phyloP scores from a whole-genome alignment of 768 basidiomycete genomes.

The Suillus americanus region DNA sequence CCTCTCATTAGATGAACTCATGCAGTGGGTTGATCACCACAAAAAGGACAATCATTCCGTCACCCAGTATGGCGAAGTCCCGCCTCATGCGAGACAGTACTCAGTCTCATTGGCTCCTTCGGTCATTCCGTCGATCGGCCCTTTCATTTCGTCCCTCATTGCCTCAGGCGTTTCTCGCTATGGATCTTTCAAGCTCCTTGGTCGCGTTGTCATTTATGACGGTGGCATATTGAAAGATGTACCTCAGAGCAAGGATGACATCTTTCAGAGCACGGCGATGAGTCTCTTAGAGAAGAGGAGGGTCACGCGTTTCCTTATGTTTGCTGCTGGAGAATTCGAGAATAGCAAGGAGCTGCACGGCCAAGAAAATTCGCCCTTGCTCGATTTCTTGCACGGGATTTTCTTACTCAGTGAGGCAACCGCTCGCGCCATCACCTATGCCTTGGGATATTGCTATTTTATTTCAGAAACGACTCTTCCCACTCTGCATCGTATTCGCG shows the following conservation, averaged over 20 bases:
- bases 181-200: conserved; percentile 85
- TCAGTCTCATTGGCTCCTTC: conserved; percentile 84
- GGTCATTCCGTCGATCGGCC: conserved; percentile 76
- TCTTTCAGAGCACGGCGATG: conserved; percentile 84
- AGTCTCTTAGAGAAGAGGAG: conserved; percentile 82
- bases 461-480: conserved; percentile 62
- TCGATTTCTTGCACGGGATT: conserved; percentile 57
- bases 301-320: conserved; percentile 89
- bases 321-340: conserved; percentile 77
- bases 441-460: conserved; percentile 69
- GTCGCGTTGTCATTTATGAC: conserved; percentile 62
- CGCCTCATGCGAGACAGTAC: conserved; percentile 70
- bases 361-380: conserved; percentile 55
- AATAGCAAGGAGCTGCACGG: conserved; percentile 55
- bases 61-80: conserved; percentile 41
- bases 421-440: conserved; percentile 65
- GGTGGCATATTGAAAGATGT: conserved; percentile 56
- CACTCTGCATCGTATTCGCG: conserved; percentile 67
- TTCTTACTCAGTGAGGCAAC: conserved; percentile 65
- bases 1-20: conserved; percentile 77
- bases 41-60: conserved; percentile 27
- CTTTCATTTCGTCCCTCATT: conserved; percentile 76
- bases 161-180: conserved; percentile 86
- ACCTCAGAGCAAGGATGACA: conserved; percentile 88
- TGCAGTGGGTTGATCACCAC: conserved; percentile 58